Base-by-base conservation (phyloP, 768 basidiomycete genomes). In the Lenzites betulinus region DNA sequence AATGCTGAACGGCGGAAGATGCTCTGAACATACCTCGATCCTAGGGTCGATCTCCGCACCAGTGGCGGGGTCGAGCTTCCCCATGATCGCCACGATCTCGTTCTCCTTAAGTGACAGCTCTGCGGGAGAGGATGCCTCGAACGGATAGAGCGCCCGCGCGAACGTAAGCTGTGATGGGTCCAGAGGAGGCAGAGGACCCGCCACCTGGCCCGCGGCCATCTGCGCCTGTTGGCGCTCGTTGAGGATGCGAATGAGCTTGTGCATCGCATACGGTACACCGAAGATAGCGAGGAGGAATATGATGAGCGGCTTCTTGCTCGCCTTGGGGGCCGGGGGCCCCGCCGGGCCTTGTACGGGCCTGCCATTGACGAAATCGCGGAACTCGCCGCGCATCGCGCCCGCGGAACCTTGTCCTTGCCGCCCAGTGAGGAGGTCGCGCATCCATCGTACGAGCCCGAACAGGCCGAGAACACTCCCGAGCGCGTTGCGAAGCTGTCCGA, bases 251-350 rank as follows among this genome's bases (percentile, higher is more conserved):
- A 98, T 87, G 63, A 99, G 86, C 66, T 88, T 89, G 55, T 91
- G 83, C 93, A 99, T 97, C 54, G 89, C 87, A 66, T 90, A 98
- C 0, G 96, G 97, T 49, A 99, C 75, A 54, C 97, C 97, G 69
- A 98, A 81, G 58, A 97, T 86, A 26, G 95, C 93, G 59, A 98
- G 84, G 66, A 99, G 82, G 83, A 99, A 98, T 63, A 98, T 78
- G 71, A 98, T 77, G 47, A 98, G 80, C 0, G 97, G 97, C 72
- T 97, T 98, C 73, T 86, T 90, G 75, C 85, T 89, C 6, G 92
- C 83, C 69, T 85, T 88, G 2, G 86, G 85, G 47, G 71, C 64
- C 4, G 77, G 68, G 8, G 76, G 73, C 1, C 76, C 73, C 20
- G 47, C 26, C 15, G 71, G 73, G 28, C 63, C 59, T 46, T 81